Base-by-base conservation (phyloP, 805 yeast species). In the Komagataella pastoris region DNA sequence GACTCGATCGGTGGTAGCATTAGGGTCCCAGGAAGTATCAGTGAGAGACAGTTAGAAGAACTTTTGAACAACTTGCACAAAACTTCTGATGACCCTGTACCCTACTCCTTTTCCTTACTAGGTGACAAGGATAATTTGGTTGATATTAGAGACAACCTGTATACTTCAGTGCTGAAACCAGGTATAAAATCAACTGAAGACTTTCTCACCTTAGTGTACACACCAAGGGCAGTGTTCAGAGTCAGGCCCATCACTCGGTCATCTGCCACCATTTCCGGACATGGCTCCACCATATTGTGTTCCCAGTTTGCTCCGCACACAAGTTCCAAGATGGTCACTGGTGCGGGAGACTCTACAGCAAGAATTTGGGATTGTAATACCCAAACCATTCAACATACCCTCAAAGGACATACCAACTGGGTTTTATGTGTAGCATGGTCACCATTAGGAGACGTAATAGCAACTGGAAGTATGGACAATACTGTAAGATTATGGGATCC, bases 311-410 rank as follows among this genome's bases (percentile, higher is more conserved):
- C 99, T 1, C 99, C 99, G 30, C 76, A 85, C 60, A 83, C 90
- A 17, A 79, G 91, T 17, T 75, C 90, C 2, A 73, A 87, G 58
- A 81, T 90, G 84, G 93, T 87, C 46, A 85, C 97, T 0, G 99
- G 99, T 44, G 88, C 97, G 5, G 99, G 99, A 47, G 99, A 93
- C 66, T 79, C 84, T 44, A 90, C 98, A 7, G 97, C 98, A 2
- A 75, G 98, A 63, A 78, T 91, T 49, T 93, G 99, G 99, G 97
- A 90, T 67, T 86, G 96, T 65, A 83, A 88, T 59, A 90, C 98
- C 0, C 93, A 88, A 58, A 93, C 99, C 0, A 96, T 97, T 7
- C 71, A 83, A 61, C 76, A 80, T 55, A 87, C 95, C 0, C 69
- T 93, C 50, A 61, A 73, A 4, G 98, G 98, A 1, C 99, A 93